A percentile compares a stretch with the other conserved stretches of the same genome.
Evolutionary conservation across 306 rosid species (phyloP).

Genomic region (Quercus gilva): DNA sequence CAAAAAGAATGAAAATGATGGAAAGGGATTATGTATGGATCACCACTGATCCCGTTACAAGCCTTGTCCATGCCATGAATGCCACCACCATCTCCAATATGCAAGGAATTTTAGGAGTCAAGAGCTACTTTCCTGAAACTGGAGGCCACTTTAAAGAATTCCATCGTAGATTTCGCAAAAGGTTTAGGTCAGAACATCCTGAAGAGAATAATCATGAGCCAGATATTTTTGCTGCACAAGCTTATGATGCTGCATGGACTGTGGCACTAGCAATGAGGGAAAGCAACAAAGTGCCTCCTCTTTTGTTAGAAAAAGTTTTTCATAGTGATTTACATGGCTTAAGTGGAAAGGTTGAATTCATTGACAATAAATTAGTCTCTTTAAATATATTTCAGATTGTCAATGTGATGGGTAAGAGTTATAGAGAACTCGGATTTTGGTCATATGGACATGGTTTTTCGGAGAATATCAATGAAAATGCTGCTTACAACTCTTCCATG

Average conservation of each 20-base stretch:
- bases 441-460: slow-evolving; percentile 38
- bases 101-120: slow-evolving; percentile 52
- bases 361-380: slow-evolving; percentile 15
- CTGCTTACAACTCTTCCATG: slow-evolving; percentile 26
- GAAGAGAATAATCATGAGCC: slow-evolving; percentile 42
- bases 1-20: slow-evolving; percentile 44
- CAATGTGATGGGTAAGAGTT: slow-evolving; percentile 44
- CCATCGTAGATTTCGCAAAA: slow-evolving; percentile 14
- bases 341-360: slow-evolving; percentile 26
- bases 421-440: slow-evolving; percentile 50
- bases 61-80: slow-evolving; percentile 45
- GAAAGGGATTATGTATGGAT: slow-evolving; percentile 53
- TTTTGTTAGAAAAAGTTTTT: slow-evolving; percentile 29
- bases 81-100: slow-evolving; percentile 32
- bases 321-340: slow-evolving; percentile 27
- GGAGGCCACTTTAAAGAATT: slow-evolving; percentile 14
- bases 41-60: slow-evolving; percentile 44
- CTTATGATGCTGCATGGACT: slow-evolving; percentile 47
- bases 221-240: slow-evolving; percentile 36
- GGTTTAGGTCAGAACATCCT: slow-evolving; percentile 28
- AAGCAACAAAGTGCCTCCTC: slow-evolving; percentile 6
- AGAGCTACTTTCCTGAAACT: slow-evolving; percentile 30
- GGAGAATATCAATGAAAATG: background rate
- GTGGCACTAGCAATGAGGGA: slow-evolving; percentile 34
- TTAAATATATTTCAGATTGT: slow-evolving; percentile 30